phyloP scores from a whole-genome alignment of 768 basidiomycete genomes.

The Trametes villosa region DNA sequence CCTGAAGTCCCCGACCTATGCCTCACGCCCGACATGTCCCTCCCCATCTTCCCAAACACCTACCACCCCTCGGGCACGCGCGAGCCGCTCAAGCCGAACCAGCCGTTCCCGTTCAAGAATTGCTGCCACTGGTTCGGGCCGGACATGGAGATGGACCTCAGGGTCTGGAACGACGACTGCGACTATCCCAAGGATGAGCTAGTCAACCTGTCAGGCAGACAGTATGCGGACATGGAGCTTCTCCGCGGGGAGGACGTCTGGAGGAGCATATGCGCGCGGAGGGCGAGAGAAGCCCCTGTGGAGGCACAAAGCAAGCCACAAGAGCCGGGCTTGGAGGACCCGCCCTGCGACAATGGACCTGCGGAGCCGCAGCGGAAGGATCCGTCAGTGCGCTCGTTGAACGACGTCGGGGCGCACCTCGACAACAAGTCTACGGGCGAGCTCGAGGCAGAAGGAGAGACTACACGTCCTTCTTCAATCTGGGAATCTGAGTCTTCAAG shows the following conservation, averaged over 20 bases:
- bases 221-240: not conserved
- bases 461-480: too few relatives aligned
- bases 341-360: too few relatives aligned
- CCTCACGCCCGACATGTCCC: constrained; percentile 8
- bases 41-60: constrained; percentile 10
- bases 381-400: too few relatives aligned
- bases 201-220: not conserved
- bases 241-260: not conserved
- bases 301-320: too few relatives aligned
- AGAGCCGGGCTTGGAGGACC: too few relatives aligned
- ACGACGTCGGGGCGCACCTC: too few relatives aligned
- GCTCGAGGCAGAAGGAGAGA: too few relatives aligned
- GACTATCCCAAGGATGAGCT: not conserved
- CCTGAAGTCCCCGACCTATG: not conserved
- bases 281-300: too few relatives aligned
- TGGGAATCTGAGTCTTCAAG: too few relatives aligned
- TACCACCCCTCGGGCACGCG: not conserved
- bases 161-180: not conserved
- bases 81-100: not conserved
- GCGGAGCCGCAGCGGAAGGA: too few relatives aligned
- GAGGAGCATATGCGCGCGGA: too few relatives aligned
- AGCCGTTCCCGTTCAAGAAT: not conserved
- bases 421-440: too few relatives aligned
- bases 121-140: constrained; percentile 7
- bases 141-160: not conserved